Evolutionary conservation across 306 rosid genomes (phyloP).

Genomic region (Dryas drummondii): DNA sequence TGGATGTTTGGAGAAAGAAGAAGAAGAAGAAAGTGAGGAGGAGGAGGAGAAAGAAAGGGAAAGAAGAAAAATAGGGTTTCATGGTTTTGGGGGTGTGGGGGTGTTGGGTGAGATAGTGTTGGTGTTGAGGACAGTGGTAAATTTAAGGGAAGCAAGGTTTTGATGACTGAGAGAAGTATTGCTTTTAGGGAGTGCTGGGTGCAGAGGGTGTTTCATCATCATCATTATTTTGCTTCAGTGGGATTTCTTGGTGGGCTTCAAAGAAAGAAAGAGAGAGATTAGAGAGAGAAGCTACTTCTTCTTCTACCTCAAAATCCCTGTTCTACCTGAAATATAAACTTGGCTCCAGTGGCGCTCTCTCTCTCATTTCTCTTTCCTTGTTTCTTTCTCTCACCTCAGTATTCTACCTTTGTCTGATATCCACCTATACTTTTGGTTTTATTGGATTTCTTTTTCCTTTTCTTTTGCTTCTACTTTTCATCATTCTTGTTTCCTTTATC

Average conservation of each 20-base stretch:
- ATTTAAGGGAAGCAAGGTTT: conserved; percentile 74
- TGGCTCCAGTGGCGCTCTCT: not conserved
- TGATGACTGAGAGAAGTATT: conserved; percentile 48
- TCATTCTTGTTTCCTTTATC: conserved; percentile 90
- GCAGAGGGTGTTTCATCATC: conserved; percentile 87
- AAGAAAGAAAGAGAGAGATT: conserved; percentile 22
- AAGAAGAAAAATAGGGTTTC: conserved; percentile 49
- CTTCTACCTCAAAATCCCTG: conserved; percentile 16
- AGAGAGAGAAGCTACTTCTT: conserved; percentile 14
- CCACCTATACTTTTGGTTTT: conserved; percentile 64
- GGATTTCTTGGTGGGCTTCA: conserved; percentile 67
- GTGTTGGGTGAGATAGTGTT: conserved; percentile 42
- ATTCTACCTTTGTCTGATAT: conserved; percentile 77
- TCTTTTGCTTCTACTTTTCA: conserved; percentile 80
- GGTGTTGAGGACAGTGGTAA: conserved; percentile 43
- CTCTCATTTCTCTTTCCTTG: not conserved
- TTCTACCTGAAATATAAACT: conserved; percentile 7
- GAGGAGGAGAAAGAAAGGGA: conserved; percentile 29
- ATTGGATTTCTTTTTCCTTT: conserved; percentile 54
- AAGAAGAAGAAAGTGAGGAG: conserved; percentile 23
- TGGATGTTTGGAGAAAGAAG: conserved; percentile 36
- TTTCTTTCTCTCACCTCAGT: conserved; percentile 34
- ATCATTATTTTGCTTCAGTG: conserved; percentile 65
- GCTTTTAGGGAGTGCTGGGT: conserved; percentile 89
- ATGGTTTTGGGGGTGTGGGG: conserved; percentile 49